These are phyloP conservation scores for Monosporascus sp. DNA, from an alignment of 2,329 filamentous ascomycete genomes.

Conservation along the genomic window DNA sequence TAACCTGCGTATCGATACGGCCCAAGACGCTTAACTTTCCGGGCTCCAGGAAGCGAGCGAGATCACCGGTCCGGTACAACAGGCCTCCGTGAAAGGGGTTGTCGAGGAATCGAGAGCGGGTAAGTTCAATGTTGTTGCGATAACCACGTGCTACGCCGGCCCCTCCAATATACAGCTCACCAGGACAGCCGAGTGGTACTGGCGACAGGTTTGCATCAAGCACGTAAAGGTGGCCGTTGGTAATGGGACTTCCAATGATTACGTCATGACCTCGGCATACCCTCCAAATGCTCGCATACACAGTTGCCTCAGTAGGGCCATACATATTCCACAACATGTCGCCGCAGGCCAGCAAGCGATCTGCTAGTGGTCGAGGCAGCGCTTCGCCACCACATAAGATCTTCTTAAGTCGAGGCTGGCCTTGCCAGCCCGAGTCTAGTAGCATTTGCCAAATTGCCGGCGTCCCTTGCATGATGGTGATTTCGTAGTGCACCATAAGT, in stretches of 20 bases:
- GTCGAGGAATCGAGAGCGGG: conserved; percentile 11
- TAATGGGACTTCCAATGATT: conserved; percentile 19
- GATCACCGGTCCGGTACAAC: conserved; percentile 23
- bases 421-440: too few relatives aligned
- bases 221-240: conserved; percentile 34
- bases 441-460: too few relatives aligned
- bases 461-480: too few relatives aligned
- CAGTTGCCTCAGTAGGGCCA: conserved; percentile 18
- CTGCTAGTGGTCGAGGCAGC: too few relatives aligned
- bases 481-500: too few relatives aligned
- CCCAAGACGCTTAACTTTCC: conserved; percentile 16
- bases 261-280: conserved; percentile 21
- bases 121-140: conserved; percentile 15
- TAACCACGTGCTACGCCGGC: conserved; percentile 28
- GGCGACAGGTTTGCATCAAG: conserved; percentile 30
- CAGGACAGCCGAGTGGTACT: conserved; percentile 31
- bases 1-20: conserved; percentile 22
- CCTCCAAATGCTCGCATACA: conserved; percentile 18
- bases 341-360: too few relatives aligned
- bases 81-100: conserved; percentile 16
- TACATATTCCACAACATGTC: conserved; percentile 3
- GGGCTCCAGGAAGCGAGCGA: conserved; percentile 11
- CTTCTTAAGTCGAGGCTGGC: too few relatives aligned
- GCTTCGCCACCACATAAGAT: too few relatives aligned
- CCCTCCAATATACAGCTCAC: conserved; percentile 28